A percentile compares a stretch with the other conserved stretches of the same genome.
Conservation (phyloP, 495 filamentous ascomycete genomes). For the Penicillium soppii region DNA sequence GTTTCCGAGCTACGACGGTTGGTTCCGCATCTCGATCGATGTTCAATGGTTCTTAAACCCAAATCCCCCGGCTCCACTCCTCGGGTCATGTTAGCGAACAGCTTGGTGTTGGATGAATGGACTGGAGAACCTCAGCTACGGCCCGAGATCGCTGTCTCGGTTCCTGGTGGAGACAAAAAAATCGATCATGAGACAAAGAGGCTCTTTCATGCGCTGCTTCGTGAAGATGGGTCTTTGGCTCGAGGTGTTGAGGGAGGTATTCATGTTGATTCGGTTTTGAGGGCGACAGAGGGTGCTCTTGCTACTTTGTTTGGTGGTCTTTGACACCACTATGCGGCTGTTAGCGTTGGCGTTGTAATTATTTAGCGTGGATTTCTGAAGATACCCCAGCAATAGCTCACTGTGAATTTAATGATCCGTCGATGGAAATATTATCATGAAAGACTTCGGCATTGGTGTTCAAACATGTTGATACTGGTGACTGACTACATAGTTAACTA, state of each 20-base stretch:
- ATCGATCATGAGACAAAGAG: constrained; percentile 40
- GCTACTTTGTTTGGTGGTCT: constrained; percentile 30
- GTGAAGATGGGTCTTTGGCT: constrained; percentile 16
- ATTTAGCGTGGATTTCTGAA: constrained; percentile 4
- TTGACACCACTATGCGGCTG: constrained; percentile 7
- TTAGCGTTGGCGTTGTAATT: constrained; percentile 13
- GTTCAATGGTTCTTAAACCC: constrained; percentile 37
- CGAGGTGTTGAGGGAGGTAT: constrained; percentile 11
- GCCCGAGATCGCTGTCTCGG: constrained; percentile 36
- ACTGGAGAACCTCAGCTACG: constrained; percentile 39
- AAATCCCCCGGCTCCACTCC: constrained; percentile 10
- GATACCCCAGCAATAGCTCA: constrained; percentile 19
- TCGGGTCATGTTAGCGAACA: constrained; percentile 34
- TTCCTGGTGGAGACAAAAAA: constrained; percentile 19
- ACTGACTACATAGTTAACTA: too few relatives aligned
- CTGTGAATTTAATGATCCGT: background rate
- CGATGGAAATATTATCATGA: too few relatives aligned
- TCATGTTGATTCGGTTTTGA: constrained; percentile 30
- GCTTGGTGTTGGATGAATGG: constrained; percentile 38
- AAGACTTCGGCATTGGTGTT: too few relatives aligned
- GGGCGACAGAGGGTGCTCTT: constrained; percentile 36
- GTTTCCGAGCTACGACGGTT: constrained; percentile 29
- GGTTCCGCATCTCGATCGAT: constrained; percentile 40
- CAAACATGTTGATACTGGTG: too few relatives aligned
- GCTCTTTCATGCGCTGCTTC: constrained; percentile 40